Conservation (phyloP, 768 basidiomycete species). For the Tubosaeta sp. region DNA sequence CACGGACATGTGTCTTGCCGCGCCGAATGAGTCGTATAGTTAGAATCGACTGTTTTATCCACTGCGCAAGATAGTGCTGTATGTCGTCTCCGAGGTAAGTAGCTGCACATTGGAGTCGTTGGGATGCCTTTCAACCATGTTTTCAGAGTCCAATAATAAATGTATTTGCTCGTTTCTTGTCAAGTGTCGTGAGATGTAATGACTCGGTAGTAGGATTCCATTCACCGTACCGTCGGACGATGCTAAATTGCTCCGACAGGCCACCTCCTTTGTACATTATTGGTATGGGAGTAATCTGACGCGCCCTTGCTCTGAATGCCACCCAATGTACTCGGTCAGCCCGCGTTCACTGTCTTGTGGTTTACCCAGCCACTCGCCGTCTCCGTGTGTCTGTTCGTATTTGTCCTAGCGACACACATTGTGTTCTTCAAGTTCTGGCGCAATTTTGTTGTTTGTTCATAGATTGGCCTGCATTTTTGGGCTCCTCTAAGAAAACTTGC, state of each 20-base stretch:
- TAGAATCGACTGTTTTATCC: conserved; percentile 1
- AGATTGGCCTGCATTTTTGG: no score
- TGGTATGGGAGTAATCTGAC: not conserved
- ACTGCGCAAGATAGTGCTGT: conserved; percentile 27
- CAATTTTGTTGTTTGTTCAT: no score
- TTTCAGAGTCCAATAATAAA: conserved; percentile 11
- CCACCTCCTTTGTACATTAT: not conserved
- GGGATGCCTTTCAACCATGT: not conserved
- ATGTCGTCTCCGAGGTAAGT: conserved; percentile 17
- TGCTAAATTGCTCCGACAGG: conserved; percentile 2
- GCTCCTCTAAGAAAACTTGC: no score
- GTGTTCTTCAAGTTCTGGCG: no score
- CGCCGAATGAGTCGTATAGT: conserved; percentile 6
- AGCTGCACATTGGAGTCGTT: not conserved
- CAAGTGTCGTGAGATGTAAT: not conserved
- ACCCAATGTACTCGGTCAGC: not conserved
- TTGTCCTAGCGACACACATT: no score
- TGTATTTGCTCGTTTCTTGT: conserved; percentile 5
- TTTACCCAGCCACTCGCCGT: not conserved
- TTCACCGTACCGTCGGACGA: not conserved
- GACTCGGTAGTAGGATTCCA: conserved; percentile 1
- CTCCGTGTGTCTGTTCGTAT: no score
- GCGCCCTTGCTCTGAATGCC: not conserved
- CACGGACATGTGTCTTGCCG: not conserved
- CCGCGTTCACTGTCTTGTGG: not conserved